phyloP scores from a whole-genome alignment of 2,329 filamentous ascomycete genomes.

The Diaporthe eres region DNA sequence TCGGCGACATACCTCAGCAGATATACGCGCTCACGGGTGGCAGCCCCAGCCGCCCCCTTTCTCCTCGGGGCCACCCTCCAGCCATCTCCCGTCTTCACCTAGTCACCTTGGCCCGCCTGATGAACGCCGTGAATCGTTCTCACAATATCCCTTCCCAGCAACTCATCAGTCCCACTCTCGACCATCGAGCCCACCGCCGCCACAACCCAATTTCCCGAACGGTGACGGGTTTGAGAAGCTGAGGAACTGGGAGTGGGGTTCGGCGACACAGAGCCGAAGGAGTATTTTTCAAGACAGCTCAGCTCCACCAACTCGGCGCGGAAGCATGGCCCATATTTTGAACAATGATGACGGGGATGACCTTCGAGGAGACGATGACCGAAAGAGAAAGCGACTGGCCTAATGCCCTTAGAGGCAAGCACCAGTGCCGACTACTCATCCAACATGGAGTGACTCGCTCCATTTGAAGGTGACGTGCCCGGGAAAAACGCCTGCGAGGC shows the following conservation, averaged over 20 bases:
- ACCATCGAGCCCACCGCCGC: conserved; percentile 67
- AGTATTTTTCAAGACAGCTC: conserved; percentile 68
- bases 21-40: conserved; percentile 92
- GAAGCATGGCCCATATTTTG: conserved; percentile 75
- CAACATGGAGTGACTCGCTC: background rate
- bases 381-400: conserved; percentile 72
- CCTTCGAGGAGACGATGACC: conserved; percentile 68
- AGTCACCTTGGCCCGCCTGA: conserved; percentile 65
- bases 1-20: conserved; percentile 92
- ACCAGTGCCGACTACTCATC: background rate
- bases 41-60: conserved; percentile 75
- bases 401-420: background rate
- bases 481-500: background rate
- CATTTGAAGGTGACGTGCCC: too few relatives aligned
- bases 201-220: conserved; percentile 65
- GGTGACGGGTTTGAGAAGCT: conserved; percentile 60
- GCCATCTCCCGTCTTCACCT: conserved; percentile 69
- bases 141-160: conserved; percentile 65
- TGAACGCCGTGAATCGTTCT: conserved; percentile 70
- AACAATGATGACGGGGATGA: conserved; percentile 70
- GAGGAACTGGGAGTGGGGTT: conserved; percentile 70
- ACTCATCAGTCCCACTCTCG: conserved; percentile 65
- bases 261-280: conserved; percentile 61
- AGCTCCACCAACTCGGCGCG: conserved; percentile 68
- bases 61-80: conserved; percentile 68